These are phyloP conservation scores for Tarenaya hassleriana DNA, from an alignment of 345 rosid genomes.

Conservation along the genomic window DNA sequence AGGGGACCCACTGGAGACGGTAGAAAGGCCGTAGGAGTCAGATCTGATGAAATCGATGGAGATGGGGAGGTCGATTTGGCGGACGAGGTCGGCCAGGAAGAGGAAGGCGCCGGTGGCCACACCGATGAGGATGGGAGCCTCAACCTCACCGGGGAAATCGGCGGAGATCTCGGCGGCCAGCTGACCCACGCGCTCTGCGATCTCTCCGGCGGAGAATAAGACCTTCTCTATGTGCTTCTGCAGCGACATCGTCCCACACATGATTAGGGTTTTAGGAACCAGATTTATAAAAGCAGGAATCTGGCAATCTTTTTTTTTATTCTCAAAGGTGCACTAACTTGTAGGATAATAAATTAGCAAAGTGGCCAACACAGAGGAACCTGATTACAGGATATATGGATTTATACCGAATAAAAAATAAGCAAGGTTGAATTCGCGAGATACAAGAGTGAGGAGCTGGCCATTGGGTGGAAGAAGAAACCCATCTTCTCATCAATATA, in stretches of 20 bases:
- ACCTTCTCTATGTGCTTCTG: constrained; percentile 65
- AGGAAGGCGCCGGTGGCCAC: constrained; percentile 85
- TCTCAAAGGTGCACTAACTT: no score
- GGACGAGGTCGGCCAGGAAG: constrained; percentile 74
- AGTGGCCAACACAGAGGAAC: no score
- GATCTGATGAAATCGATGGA: constrained; percentile 62
- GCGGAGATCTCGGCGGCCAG: constrained; percentile 49
- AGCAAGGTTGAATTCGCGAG: no score
- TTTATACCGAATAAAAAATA: no score
- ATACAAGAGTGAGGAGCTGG: no score
- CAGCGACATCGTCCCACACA: constrained; percentile 60
- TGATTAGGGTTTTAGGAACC: no score
- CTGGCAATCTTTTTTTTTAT: no score
- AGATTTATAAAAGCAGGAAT: no score
- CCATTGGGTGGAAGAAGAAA: no score
- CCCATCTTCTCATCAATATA: no score
- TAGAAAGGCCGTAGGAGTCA: constrained; percentile 68
- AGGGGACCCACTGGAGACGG: constrained; percentile 54
- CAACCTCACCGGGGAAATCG: constrained; percentile 35
- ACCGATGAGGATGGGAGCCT: constrained; percentile 63
- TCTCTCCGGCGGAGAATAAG: constrained; percentile 45
- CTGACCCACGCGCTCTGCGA: constrained; percentile 49
- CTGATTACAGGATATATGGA: no score
- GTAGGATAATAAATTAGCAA: no score
- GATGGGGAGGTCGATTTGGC: constrained; percentile 50